These are phyloP conservation scores for Panaeolus papilionaceus DNA, from an alignment of 768 basidiomycete genomes.

Conservation along the genomic window DNA sequence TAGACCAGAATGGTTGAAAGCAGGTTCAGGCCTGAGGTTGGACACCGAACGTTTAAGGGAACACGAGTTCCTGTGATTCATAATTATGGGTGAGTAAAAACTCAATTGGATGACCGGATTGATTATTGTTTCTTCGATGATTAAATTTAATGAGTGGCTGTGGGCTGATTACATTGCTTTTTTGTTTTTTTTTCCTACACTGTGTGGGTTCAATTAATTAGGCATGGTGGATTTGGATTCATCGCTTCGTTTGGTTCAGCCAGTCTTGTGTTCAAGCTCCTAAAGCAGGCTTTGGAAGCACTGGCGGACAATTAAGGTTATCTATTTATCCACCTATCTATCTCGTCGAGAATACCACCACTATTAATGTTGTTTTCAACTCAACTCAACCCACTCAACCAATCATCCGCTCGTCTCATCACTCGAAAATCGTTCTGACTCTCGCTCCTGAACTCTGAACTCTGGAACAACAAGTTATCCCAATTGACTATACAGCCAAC, in stretches of 20 bases:
- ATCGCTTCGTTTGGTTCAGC: constrained; percentile 24
- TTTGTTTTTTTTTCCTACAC: not conserved
- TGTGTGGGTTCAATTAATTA: not conserved
- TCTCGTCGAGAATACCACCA: not conserved
- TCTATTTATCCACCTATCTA: too few species aligned
- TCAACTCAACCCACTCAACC: too few species aligned
- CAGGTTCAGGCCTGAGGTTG: constrained; percentile 40
- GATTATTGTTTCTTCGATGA: too few species aligned
- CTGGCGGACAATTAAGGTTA: not conserved
- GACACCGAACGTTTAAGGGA: constrained; percentile 26
- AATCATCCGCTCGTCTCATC: not conserved
- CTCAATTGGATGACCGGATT: too few species aligned
- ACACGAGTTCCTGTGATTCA: constrained; percentile 29
- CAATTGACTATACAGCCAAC: not conserved
- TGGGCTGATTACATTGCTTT: not conserved
- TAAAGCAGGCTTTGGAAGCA: constrained; percentile 17
- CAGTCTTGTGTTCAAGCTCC: constrained; percentile 12
- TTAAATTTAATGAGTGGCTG: too few species aligned
- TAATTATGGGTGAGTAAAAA: constrained; percentile 58
- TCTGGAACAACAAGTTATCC: not conserved
- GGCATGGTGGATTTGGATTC: constrained; percentile 16
- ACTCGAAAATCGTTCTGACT: not conserved
- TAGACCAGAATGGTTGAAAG: too few species aligned
- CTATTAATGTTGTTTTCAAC: too few species aligned
- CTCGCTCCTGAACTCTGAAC: too few species aligned